Evolutionary conservation across 2,329 filamentous ascomycete species (phyloP).

Genomic region (Allantophomopsis lycopodina): DNA sequence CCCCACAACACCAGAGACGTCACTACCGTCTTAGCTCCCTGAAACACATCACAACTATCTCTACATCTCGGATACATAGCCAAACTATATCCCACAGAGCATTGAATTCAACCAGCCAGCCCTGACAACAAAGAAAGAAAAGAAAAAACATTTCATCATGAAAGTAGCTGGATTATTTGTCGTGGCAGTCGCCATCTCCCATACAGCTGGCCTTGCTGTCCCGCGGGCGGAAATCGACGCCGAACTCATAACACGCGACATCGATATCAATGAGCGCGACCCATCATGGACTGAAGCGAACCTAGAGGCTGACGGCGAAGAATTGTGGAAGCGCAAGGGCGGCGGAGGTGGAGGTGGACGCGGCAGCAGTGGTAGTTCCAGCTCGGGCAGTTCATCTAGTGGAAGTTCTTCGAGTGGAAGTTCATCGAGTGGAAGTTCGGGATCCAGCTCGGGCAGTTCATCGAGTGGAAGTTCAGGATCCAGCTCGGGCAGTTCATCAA

Average conservation of each 20-base stretch:
- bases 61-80: too few species aligned
- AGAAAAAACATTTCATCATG: too few species aligned
- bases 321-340: conserved; percentile 1
- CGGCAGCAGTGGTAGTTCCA: neutral
- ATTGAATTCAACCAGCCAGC: too few species aligned
- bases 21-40: too few species aligned
- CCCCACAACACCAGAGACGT: too few species aligned
- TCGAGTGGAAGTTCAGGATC: neutral
- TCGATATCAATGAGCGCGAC: neutral
- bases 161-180: too few species aligned
- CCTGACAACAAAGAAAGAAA: too few species aligned
- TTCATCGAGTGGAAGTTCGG: neutral
- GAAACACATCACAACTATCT: too few species aligned
- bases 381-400: neutral
- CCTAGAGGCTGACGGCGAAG: neutral
- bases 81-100: too few species aligned
- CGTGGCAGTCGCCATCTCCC: too few species aligned
- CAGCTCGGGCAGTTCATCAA: neutral
- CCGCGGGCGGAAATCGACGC: neutral
- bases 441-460: neutral
- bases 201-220: neutral
- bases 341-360: neutral
- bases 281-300: neutral
- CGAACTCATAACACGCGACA: neutral
- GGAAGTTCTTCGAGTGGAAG: neutral